Conservation (phyloP, 345 rosid species). For the Linum lewisii region DNA sequence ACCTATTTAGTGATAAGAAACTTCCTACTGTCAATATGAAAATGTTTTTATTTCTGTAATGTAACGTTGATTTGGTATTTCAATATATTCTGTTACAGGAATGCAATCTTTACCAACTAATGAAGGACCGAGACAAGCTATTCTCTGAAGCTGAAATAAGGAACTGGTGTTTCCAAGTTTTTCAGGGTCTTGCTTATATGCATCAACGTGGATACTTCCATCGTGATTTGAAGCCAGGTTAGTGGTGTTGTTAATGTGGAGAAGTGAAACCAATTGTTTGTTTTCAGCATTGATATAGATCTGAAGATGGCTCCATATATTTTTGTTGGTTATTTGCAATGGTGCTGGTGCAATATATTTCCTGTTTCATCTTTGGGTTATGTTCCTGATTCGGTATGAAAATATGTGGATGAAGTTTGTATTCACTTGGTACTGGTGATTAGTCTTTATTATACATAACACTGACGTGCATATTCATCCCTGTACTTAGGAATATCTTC, state of each 20-base stretch:
- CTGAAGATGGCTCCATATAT: background rate
- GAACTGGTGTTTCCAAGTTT: slow-evolving; percentile 95
- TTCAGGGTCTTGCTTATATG: slow-evolving; percentile 92
- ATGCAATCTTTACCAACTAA: slow-evolving; percentile 83
- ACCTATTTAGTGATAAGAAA: background rate
- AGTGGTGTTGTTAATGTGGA: too few species aligned
- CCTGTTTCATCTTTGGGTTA: too few species aligned
- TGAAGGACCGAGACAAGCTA: slow-evolving; percentile 63
- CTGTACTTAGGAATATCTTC: background rate
- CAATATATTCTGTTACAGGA: slow-evolving; percentile 33
- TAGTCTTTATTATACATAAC: too few species aligned
- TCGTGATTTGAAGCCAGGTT: slow-evolving; percentile 98
- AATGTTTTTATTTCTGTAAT: background rate
- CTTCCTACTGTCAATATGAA: background rate
- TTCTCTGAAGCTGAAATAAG: slow-evolving; percentile 74
- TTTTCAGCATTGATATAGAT: background rate
- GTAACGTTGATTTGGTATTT: background rate
- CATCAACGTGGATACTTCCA: slow-evolving; percentile 93
- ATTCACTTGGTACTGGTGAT: background rate
- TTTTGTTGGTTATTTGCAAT: slow-evolving; percentile 8
- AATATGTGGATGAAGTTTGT: background rate
- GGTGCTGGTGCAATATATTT: too few species aligned
- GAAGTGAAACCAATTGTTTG: slow-evolving; percentile 5
- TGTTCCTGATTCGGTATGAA: too few species aligned
- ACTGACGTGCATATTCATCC: background rate